Evolutionary conservation across 2,329 filamentous ascomycete genomes (phyloP), one percentile per base, ranked within the genome.

Genomic region (Neofusicoccum umdonicola): DNA sequence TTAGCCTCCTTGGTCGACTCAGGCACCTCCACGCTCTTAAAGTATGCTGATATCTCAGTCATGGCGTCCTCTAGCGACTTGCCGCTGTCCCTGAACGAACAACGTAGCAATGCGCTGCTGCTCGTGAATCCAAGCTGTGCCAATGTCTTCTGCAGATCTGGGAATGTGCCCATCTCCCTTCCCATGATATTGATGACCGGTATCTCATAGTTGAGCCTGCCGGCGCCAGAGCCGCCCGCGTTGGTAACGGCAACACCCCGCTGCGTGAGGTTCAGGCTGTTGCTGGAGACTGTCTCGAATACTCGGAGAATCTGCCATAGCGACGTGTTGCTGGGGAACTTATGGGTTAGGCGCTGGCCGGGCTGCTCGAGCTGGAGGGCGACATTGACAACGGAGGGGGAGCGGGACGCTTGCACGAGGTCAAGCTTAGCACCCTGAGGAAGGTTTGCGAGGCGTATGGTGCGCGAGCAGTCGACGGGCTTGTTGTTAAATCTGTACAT

Each of bases 281-380:
- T 58, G 58, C 67, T 54, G 8, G 84, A 84, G 65, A 83, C 82
- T 68, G 90, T 90, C 78, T 99, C 95, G 69, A 98, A 96, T 73
- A 95, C 92, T 66, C 95, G 89, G 64, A 99, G 76, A 34, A 98
- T 83, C 69, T 92, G 86, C 95, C 95, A 99, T 77, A 99, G 76
- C 17, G 92, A 91, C 41, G 92, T 91, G 69, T 92, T 90, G 76
- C 91, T 96, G 1, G 93, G 88, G 67, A 98, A 93, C 74, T 95
- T 97, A 74, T 95, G 89, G 64, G 88, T 87, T 45, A 96, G 79
- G 35, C 93, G 87, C 27, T 88, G 87, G 1, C 88, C 87, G 73
- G 95, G 90, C 22, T 88, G 86, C 41, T 88, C 84, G 34, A 97
- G 82, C 73, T 96, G 91, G 12, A 99, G 81, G n/a, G 92, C 94